Evolutionary conservation across 2,329 filamentous ascomycete species (phyloP).

Genomic region (Diplocarpon rosae): DNA sequence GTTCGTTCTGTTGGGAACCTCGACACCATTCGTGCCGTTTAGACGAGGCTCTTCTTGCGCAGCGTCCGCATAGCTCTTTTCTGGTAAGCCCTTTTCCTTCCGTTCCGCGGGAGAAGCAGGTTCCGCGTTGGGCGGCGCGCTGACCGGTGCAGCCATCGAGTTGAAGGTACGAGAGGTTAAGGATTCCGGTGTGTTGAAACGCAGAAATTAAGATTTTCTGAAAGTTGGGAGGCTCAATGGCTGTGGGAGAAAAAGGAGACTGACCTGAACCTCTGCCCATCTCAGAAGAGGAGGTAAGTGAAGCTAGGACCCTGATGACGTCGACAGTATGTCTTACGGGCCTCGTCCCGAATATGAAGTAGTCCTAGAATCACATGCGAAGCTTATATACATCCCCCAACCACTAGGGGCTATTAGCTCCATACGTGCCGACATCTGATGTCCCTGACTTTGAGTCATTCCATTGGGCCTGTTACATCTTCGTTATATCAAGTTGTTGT

Average conservation of each 20-base stretch:
- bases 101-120: constrained; percentile 26
- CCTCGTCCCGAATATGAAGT: too few species aligned
- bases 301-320: background rate
- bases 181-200: too few species aligned
- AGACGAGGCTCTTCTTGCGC: constrained; percentile 17
- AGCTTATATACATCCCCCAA: too few species aligned
- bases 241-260: background rate
- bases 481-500: too few species aligned
- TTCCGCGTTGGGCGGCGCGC: constrained; percentile 20
- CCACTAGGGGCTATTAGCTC: too few species aligned
- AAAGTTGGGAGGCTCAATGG: background rate
- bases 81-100: constrained; percentile 26
- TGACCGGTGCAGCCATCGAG: constrained; percentile 13
- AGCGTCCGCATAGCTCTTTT: constrained; percentile 31
- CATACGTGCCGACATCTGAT: too few species aligned
- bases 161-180: background rate
- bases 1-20: constrained; percentile 6
- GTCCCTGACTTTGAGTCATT: too few species aligned
- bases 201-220: background rate
- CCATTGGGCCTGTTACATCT: too few species aligned
- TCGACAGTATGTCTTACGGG: background rate
- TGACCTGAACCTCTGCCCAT: background rate
- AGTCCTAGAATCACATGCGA: too few species aligned
- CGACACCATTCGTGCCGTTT: constrained; percentile 3
- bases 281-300: background rate